These are phyloP conservation scores for Saturnispora kantuleensis DNA, from an alignment of 805 yeast species.

Conservation along the genomic window DNA sequence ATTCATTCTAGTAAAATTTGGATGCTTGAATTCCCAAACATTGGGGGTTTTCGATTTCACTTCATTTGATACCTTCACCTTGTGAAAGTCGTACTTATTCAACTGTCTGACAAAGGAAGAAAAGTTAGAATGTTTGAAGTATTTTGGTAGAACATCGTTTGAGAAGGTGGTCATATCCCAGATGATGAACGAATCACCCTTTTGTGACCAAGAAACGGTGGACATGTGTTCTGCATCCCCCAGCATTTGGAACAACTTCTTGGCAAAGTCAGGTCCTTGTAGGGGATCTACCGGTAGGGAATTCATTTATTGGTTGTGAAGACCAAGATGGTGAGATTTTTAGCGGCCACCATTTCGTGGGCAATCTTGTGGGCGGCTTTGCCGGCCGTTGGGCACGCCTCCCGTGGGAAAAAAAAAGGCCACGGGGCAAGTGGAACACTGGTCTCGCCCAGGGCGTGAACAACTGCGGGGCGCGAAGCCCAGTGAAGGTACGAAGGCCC, in stretches of 20 bases:
- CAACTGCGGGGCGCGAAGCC: too few species aligned
- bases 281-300: background rate
- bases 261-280: constrained; percentile 50
- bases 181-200: constrained; percentile 84
- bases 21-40: constrained; percentile 88
- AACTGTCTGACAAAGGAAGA: constrained; percentile 92
- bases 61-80: constrained; percentile 68
- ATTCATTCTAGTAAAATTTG: constrained; percentile 71
- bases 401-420: too few species aligned
- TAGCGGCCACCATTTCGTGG: too few species aligned
- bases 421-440: too few species aligned
- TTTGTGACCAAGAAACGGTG: constrained; percentile 76
- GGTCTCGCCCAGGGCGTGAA: too few species aligned
- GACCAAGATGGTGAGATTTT: too few species aligned
- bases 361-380: too few species aligned
- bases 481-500: too few species aligned
- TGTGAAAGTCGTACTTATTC: constrained; percentile 96
- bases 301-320: background rate
- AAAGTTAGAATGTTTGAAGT: constrained; percentile 91
- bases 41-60: constrained; percentile 56
- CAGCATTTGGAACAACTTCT: constrained; percentile 73
- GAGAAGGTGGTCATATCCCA: constrained; percentile 86
- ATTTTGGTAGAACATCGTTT: constrained; percentile 76
- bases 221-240: constrained; percentile 68
- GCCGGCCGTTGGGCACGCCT: too few species aligned